These are phyloP conservation scores for Leptographium flavum DNA, from an alignment of 2,329 filamentous ascomycete species.

Conservation along the genomic window DNA sequence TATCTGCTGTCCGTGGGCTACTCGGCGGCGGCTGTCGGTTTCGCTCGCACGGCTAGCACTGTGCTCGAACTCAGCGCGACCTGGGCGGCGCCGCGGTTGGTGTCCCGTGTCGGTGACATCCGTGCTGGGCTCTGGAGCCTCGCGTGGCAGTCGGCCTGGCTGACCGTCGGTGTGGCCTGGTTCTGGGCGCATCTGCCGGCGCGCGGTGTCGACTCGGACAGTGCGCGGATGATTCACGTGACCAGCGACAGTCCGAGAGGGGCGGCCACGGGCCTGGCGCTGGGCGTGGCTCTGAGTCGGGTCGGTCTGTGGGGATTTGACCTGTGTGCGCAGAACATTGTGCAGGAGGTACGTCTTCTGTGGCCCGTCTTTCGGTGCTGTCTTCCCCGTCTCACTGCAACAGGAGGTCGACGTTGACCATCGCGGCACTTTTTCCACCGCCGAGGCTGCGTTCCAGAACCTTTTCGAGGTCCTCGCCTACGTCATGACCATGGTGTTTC, in stretches of 20 bases:
- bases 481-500: constrained; percentile 49
- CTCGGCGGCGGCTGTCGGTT: constrained; percentile 33
- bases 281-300: constrained; percentile 38
- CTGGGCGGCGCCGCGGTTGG: constrained; percentile 41
- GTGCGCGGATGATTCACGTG: constrained; percentile 14
- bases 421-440: constrained; percentile 54
- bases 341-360: constrained; percentile 38
- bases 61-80: constrained; percentile 46
- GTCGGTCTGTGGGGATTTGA: constrained; percentile 50
- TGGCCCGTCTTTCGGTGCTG: not conserved
- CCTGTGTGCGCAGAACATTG: constrained; percentile 41
- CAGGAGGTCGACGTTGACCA: constrained; percentile 38
- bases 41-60: constrained; percentile 37
- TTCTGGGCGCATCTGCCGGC: constrained; percentile 21
- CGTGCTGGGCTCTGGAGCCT: constrained; percentile 59
- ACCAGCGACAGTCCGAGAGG: not conserved
- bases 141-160: constrained; percentile 49
- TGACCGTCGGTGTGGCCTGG: constrained; percentile 27
- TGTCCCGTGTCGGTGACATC: constrained; percentile 39
- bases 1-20: constrained; percentile 43
- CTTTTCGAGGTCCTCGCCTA: constrained; percentile 56
- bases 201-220: constrained; percentile 4
- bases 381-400: not conserved
- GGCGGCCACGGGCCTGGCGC: constrained; percentile 32
- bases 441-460: constrained; percentile 55